Evolutionary conservation across 768 basidiomycete species (phyloP), one percentile per base, ranked within the genome.

Genomic region (Pluteus cervinus): DNA sequence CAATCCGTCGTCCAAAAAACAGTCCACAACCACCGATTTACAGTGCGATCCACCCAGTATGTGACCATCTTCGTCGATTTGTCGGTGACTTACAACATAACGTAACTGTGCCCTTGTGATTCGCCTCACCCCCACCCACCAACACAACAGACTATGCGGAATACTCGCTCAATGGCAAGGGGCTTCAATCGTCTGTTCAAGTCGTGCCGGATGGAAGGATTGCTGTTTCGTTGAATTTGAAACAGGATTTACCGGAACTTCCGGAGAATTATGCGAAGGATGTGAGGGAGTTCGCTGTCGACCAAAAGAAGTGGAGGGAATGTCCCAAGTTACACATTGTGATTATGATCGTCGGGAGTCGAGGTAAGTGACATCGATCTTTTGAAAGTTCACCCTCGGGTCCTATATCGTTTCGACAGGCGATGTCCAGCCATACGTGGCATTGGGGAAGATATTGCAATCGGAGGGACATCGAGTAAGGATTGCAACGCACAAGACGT

Each of bases 341-440:
- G 24, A 73, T 82, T 30, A 76, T 79, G 71, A 76, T 82, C 31
- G 78, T 80, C 15, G 80, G 80, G 6, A 77, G 75, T 44, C 61
- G 80, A 47, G 79, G 79, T 72, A 46, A 17, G 66, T 51, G 8
- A 23, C n/a, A n/a, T n/a, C n/a, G n/a, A n/a, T n/a, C 20, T 31
- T 5, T n/a, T 11, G 16, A 20, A 29, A 3, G 16, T 14, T 36
- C 26, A 30, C 28, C 15, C 9, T 25, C 14, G 29, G 24, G 39
- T 16, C 32, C 39, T 24, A 24, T 30, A 4, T 20, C 15, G 35
- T 2, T 4, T 33, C 21, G 29, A 17, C 41, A 78, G 79, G 78
- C 21, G 78, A 82, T 49, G 77, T 82, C 2, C 80, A 82, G 45
- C 80, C 80, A 4, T 82, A 75, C 44, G 58, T 81, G 18, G 76